These are phyloP conservation scores for Pseudovirgaria hyperparasitica DNA, from an alignment of 2,329 filamentous ascomycete genomes.

Conservation along the genomic window DNA sequence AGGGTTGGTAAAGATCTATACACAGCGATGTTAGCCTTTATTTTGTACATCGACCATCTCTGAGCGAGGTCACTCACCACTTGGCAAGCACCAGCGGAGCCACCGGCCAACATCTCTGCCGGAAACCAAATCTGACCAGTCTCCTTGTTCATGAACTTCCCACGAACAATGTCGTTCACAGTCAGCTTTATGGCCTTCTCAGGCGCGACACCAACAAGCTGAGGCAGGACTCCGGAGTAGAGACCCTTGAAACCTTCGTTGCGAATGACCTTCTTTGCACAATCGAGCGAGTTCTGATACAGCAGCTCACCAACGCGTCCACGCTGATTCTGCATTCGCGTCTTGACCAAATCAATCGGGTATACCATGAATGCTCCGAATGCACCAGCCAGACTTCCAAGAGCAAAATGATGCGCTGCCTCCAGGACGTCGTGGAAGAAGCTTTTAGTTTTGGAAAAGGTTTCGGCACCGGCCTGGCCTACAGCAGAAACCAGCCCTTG, in stretches of 20 bases:
- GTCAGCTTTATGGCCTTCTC: conserved; percentile 99
- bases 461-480: conserved; percentile 35
- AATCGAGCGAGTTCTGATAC: conserved; percentile 97
- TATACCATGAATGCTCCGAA: conserved; percentile 99
- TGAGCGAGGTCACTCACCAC: conserved; percentile 53
- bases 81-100: conserved; percentile 82
- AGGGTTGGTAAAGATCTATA: conserved; percentile 86
- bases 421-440: conserved; percentile 55
- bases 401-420: conserved; percentile 77
- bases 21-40: conserved; percentile 6
- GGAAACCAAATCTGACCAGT: conserved; percentile 57
- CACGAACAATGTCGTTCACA: conserved; percentile 85
- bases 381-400: conserved; percentile 83
- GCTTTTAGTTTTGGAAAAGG: conserved; percentile 41
- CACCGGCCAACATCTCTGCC: conserved; percentile 77
- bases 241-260: conserved; percentile 85
- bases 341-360: conserved; percentile 97
- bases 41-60: too few species aligned
- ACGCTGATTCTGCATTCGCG: conserved; percentile 94
- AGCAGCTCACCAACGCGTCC: conserved; percentile 70
- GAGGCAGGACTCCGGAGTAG: conserved; percentile 89
- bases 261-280: conserved; percentile 79
- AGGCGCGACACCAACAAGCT: conserved; percentile 94
- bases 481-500: conserved; percentile 30
- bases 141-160: conserved; percentile 59